Percentiles rank a stretch among this genome's conserved stretches.
phyloP scores from a whole-genome alignment of 331 rosid genomes.

The Phaseolus coccineus region DNA sequence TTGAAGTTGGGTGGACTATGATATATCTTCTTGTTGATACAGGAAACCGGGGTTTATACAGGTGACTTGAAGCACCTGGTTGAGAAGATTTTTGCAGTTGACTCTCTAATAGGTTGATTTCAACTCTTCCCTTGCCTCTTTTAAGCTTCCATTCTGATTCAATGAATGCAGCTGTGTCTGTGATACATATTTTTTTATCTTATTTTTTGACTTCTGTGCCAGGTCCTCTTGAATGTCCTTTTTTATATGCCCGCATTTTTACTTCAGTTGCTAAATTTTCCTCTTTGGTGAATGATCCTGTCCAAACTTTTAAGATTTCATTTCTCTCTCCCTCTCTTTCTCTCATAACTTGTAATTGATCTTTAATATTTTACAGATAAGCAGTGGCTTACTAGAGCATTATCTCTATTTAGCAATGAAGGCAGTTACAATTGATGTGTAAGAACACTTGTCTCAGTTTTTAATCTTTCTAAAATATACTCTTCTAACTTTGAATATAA shows the following conservation, averaged over 20 bases:
- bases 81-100: conserved; percentile 76
- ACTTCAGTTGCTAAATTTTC: conserved; percentile 83
- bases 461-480: conserved; percentile 33
- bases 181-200: conserved; percentile 30
- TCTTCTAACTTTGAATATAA: conserved; percentile 36
- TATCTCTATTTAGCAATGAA: conserved; percentile 75
- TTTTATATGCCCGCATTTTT: conserved; percentile 89
- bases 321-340: conserved; percentile 3
- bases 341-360: conserved; percentile 31
- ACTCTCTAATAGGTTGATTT: conserved; percentile 65
- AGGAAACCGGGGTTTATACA: conserved; percentile 62
- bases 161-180: conserved; percentile 27
- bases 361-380: conserved; percentile 60
- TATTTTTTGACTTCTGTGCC: conserved; percentile 35
- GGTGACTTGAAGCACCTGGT: conserved; percentile 60
- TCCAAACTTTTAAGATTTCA: conserved; percentile 17
- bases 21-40: conserved; percentile 40
- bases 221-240: conserved; percentile 83
- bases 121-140: conserved; percentile 1
- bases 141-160: conserved; percentile 39
- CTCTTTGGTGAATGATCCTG: conserved; percentile 68
- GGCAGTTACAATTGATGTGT: conserved; percentile 85
- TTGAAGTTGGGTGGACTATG: conserved; percentile 18
- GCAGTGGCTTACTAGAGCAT: conserved; percentile 67
- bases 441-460: conserved; percentile 43